Percentiles rank a stretch among this genome's conserved stretches.
Evolutionary conservation across 2,329 filamentous ascomycete genomes (phyloP).

Genomic region (Pyrenochaeta sp.): DNA sequence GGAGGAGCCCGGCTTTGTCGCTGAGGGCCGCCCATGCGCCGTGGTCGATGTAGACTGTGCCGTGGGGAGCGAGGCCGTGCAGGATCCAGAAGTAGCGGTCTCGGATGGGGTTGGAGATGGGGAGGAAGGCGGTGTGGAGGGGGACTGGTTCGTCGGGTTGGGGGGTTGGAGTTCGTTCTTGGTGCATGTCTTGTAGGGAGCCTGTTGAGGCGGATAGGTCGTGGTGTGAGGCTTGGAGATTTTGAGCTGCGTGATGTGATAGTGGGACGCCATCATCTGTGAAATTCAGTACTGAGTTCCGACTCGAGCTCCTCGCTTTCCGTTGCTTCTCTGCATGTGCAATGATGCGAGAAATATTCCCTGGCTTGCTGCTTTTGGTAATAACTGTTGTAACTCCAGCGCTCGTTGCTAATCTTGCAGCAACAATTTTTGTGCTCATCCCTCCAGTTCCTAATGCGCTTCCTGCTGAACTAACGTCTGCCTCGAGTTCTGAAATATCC

Average conservation of each 20-base stretch:
- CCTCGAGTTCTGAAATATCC: conserved; percentile 81
- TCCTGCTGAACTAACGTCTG: conserved; percentile 89
- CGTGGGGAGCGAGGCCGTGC: conserved; percentile 88
- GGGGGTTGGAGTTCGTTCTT: conserved; percentile 26
- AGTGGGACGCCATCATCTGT: conserved; percentile 33
- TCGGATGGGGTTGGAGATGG: conserved; percentile 81
- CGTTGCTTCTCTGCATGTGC: conserved; percentile 75
- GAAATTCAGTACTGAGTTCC: conserved; percentile 40
- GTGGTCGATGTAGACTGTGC: conserved; percentile 90
- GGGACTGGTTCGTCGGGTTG: conserved; percentile 53
- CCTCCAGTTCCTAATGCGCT: conserved; percentile 91
- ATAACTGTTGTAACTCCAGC: conserved; percentile 96
- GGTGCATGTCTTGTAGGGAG: conserved; percentile 40
- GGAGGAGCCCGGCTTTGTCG: conserved; percentile 85
- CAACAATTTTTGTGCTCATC: conserved; percentile 97
- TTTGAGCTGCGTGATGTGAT: conserved; percentile 28
- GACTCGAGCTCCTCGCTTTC: conserved; percentile 40
- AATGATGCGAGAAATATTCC: conserved; percentile 89
- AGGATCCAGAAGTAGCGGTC: conserved; percentile 98
- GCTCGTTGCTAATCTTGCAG: conserved; percentile 88
- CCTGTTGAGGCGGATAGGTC: conserved; percentile 31
- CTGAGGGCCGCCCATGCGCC: conserved; percentile 82
- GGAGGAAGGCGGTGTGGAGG: conserved; percentile 91
- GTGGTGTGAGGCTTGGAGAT: conserved; percentile 26
- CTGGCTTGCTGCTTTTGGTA: conserved; percentile 89